A percentile compares a stretch with the other conserved stretches of the same genome.
These are phyloP conservation scores for Alternaria brassicae DNA, from an alignment of 2,329 filamentous ascomycete species.

Conservation along the genomic window DNA sequence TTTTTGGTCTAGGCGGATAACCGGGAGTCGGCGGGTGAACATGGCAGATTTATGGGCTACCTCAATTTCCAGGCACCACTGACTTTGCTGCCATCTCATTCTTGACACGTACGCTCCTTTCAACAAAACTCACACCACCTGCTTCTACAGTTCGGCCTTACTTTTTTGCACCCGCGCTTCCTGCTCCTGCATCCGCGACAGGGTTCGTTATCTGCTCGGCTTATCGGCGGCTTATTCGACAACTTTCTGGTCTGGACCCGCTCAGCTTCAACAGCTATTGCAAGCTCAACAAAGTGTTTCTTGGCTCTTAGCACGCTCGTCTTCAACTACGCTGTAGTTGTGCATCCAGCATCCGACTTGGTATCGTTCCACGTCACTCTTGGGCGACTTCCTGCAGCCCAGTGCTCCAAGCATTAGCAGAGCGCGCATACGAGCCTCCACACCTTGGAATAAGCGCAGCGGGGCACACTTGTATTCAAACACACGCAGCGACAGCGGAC, in stretches of 20 bases:
- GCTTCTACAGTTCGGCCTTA: neutral
- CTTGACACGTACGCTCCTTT: slow-evolving; percentile 18
- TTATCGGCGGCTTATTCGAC: slow-evolving; percentile 40
- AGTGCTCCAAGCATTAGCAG: slow-evolving; percentile 10
- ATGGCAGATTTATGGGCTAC: slow-evolving; percentile 23
- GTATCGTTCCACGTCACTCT: slow-evolving; percentile 2
- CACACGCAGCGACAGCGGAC: neutral
- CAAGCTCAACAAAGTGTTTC: slow-evolving; percentile 2
- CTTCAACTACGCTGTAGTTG: neutral
- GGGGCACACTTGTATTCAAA: slow-evolving; percentile 14
- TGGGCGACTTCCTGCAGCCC: slow-evolving; percentile 11
- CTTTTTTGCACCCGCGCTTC: slow-evolving; percentile 2
- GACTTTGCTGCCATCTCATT: slow-evolving; percentile 5
- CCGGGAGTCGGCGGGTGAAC: slow-evolving; percentile 33
- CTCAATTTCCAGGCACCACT: slow-evolving; percentile 20
- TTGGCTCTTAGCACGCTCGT: neutral
- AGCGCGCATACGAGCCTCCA: slow-evolving; percentile 6
- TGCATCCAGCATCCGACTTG: neutral
- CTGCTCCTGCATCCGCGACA: slow-evolving; percentile 11
- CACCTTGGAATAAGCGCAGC: slow-evolving; percentile 10
- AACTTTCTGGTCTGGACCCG: slow-evolving; percentile 34
- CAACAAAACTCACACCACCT: neutral
- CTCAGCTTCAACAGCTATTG: slow-evolving; percentile 15
- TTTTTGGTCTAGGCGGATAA: slow-evolving; percentile 33
- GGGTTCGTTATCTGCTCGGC: slow-evolving; percentile 48